phyloP scores from a whole-genome alignment of 176 grass and related monocot species.

The Hyparrhenia diplandra region DNA sequence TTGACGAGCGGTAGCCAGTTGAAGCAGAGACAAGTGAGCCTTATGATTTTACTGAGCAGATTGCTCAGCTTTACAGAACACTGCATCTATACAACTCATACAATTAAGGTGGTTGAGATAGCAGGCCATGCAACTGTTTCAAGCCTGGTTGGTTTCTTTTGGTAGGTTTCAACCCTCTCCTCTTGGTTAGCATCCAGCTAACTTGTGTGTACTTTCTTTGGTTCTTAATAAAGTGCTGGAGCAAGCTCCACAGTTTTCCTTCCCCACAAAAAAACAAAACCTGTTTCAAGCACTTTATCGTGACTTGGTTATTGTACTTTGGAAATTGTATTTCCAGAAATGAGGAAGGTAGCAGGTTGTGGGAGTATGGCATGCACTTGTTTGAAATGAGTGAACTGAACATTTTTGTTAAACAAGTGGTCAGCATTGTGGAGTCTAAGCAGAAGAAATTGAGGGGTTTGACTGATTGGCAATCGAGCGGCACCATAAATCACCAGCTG shows the following conservation, averaged over 20 bases:
- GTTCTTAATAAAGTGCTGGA: too few relatives aligned
- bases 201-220: too few relatives aligned
- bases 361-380: neutral
- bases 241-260: too few relatives aligned
- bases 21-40: conserved; percentile 26
- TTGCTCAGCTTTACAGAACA: conserved; percentile 35
- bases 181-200: too few relatives aligned
- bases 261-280: too few relatives aligned
- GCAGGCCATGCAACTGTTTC: conserved; percentile 42
- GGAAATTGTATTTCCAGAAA: neutral
- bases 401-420: neutral
- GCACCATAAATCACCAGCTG: neutral
- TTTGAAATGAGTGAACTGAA: neutral
- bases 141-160: too few relatives aligned
- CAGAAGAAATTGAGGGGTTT: neutral
- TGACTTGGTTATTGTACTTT: conserved; percentile 35
- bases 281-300: too few relatives aligned
- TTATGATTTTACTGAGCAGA: conserved; percentile 36
- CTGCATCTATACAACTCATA: conserved; percentile 49
- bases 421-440: neutral
- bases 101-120: conserved; percentile 35
- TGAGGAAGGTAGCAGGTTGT: neutral
- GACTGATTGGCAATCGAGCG: neutral
- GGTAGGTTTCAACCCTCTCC: too few relatives aligned
- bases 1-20: conserved; percentile 36